Evolutionary conservation across 495 filamentous ascomycete genomes (phyloP), one percentile per base, ranked within the genome.

Genomic region (Xylaria bambusicola): DNA sequence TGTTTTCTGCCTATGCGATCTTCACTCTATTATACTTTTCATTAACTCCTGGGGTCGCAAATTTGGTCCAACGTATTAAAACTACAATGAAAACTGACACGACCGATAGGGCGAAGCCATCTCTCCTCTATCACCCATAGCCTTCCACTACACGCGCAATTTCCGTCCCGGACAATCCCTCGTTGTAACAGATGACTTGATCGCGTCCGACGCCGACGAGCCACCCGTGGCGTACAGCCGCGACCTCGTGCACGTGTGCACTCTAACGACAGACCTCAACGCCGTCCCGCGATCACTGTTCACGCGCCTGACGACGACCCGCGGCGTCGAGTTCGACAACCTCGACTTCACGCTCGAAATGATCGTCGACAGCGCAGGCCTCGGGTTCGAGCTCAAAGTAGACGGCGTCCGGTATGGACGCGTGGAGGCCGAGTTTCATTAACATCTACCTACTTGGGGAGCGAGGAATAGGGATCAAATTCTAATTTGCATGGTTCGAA

Each of bases 91-190:
- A 54, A 60, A 56, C 31, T 58, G 58, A 33, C 31, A 48, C 2
- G 2, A 6, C 13, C 17, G 9, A 47, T 65, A 89, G 82, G 87
- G 86, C 55, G 85, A 87, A 61, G 79, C 87, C 13, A 80, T 90
- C 21, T 88, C 86, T n/a, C 82, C 87, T 29, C 71, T 82, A 6
- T 77, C 76, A 4, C 86, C 87, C 29, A 83, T 89, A 53, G 84
- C 84, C 15, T 91, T 91, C 74, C 87, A 91, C 74, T 91, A 90
- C 73, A 90, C 88, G 21, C 86, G 88, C 51, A 90, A 90, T 72
- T 91, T 91, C 74, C 81, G 85, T 6, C 84, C 83, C 0, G 82
- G 82, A 5, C 86, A 88, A 69, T 82, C 82, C 1, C 74, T 88
- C 18, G 60, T 86, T 12, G 87, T 91, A 2, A 86, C 87, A 48